These are phyloP conservation scores for Acacia confusa DNA, from an alignment of 306 rosid species.

Conservation along the genomic window DNA sequence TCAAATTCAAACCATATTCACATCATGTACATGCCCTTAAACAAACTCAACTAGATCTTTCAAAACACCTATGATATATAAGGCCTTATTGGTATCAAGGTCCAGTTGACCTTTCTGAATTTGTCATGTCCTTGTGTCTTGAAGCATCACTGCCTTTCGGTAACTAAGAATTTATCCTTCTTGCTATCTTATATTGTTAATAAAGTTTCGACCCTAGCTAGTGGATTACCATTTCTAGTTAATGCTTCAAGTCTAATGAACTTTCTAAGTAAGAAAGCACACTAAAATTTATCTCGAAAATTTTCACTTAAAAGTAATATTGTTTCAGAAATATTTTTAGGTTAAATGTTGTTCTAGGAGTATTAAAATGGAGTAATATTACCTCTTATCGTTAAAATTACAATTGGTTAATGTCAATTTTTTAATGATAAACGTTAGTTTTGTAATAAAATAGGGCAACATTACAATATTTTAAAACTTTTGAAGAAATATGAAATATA, in stretches of 20 bases:
- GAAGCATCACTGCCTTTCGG: not conserved
- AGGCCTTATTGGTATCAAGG: not conserved
- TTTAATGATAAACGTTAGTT: no score
- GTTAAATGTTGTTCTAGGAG: no score
- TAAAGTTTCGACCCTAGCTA: not conserved
- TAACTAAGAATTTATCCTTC: not conserved
- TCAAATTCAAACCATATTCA: not conserved
- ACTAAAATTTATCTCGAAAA: not conserved
- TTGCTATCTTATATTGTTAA: not conserved
- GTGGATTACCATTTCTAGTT: not conserved
- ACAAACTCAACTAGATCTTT: not conserved
- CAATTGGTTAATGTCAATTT: no score
- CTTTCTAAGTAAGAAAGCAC: not conserved
- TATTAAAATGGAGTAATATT: no score
- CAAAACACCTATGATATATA: not conserved
- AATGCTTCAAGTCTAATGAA: not conserved
- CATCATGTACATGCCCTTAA: conserved; percentile 26
- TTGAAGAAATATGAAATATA: no score
- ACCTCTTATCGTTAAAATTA: no score
- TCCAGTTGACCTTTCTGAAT: not conserved
- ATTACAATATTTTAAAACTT: no score
- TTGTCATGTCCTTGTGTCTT: not conserved
- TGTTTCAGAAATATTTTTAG: no score
- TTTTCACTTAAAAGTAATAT: no score
- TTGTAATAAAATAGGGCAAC: no score